Evolutionary conservation across 768 basidiomycete genomes (phyloP).

Genomic region (Pleurotus platypus): DNA sequence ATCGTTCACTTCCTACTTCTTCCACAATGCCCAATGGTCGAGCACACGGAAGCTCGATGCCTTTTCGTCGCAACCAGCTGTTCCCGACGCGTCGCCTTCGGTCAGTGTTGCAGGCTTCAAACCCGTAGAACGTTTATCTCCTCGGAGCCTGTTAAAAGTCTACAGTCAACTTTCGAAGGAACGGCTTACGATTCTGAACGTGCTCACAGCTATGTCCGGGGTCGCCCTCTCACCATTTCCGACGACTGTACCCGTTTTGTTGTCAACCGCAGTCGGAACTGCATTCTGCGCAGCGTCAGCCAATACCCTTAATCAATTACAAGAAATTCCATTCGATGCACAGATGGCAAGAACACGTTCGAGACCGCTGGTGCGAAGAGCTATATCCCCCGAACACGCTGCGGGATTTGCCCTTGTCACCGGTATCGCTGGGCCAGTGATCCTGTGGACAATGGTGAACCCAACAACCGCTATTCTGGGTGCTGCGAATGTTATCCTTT

Average conservation of each 20-base stretch:
- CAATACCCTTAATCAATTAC: conserved; percentile 91
- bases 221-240: conserved; percentile 92
- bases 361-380: conserved; percentile 80
- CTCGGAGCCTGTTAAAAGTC: conserved; percentile 51
- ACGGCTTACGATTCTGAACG: conserved; percentile 78
- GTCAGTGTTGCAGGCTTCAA: conserved; percentile 25
- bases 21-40: conserved; percentile 56
- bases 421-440: conserved; percentile 71
- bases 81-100: conserved; percentile 11
- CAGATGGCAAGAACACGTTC: conserved; percentile 92
- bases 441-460: conserved; percentile 82
- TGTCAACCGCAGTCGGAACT: conserved; percentile 87
- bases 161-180: conserved; percentile 85
- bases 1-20: conserved; percentile 57
- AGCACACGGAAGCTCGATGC: conserved; percentile 7
- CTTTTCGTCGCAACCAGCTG: conserved; percentile 6
- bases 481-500: conserved; percentile 79
- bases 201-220: conserved; percentile 86
- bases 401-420: conserved; percentile 72
- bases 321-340: conserved; percentile 94
- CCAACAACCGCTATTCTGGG: conserved; percentile 85
- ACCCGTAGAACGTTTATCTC: conserved; percentile 39
- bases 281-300: conserved; percentile 90
- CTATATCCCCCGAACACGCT: conserved; percentile 85
- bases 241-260: conserved; percentile 75